Evolutionary conservation across 176 grass and related monocot species (phyloP).

Genomic region (Melocanna baccifera): DNA sequence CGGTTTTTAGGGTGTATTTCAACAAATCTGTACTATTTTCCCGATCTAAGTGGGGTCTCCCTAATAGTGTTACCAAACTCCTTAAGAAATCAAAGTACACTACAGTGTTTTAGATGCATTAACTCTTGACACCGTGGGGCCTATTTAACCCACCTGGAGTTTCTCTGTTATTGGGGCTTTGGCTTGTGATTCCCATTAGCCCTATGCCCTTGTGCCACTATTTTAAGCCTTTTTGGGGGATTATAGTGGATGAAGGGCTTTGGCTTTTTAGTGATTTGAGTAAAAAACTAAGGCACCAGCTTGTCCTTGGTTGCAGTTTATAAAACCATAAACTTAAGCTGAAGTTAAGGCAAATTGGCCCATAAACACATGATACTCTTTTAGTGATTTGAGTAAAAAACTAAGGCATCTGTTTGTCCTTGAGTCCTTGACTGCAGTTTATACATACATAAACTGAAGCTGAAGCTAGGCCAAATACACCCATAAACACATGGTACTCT

Average conservation of each 20-base stretch:
- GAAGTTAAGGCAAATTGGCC: neutral
- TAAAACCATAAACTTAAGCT: neutral
- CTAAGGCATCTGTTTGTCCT: neutral
- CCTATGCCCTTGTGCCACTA: neutral
- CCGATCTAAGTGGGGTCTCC: neutral
- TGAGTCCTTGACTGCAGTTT: no score
- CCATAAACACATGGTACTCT: neutral
- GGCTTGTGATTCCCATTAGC: neutral
- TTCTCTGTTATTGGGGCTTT: neutral
- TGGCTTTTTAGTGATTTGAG: neutral
- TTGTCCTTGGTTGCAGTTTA: neutral
- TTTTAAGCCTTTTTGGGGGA: neutral
- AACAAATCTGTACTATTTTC: neutral
- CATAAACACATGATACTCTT: no score
- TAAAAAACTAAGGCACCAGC: neutral
- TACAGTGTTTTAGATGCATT: neutral
- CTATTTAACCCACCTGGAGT: neutral
- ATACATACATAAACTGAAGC: no score
- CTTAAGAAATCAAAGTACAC: neutral
- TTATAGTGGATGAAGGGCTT: neutral
- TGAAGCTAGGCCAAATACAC: no score
- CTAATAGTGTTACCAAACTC: neutral
- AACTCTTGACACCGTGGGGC: neutral
- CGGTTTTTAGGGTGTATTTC: neutral
- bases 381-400: no score